A percentile compares a stretch with the other conserved stretches of the same genome.
Evolutionary conservation across 2,329 filamentous ascomycete species (phyloP).

Genomic region (Aureobasidium sp.): DNA sequence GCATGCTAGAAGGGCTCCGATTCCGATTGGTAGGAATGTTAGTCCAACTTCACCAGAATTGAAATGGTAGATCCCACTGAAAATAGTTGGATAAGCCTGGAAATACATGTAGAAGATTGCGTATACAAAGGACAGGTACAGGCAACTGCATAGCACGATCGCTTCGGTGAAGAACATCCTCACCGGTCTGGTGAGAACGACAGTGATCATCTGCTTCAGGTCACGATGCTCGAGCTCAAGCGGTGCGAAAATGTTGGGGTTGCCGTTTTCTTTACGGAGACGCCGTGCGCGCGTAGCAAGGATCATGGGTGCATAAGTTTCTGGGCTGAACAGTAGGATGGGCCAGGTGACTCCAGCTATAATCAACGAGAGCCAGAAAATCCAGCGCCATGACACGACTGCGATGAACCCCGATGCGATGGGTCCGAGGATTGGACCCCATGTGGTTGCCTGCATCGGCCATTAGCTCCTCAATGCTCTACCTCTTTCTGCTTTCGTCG

Average conservation of each 20-base stretch:
- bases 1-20: conserved; percentile 54
- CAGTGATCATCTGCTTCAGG: conserved; percentile 54
- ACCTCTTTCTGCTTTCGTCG: not conserved
- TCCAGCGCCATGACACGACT: conserved; percentile 60
- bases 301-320: conserved; percentile 42
- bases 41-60: conserved; percentile 59
- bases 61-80: conserved; percentile 55
- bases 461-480: not conserved
- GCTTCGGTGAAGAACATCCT: conserved; percentile 69
- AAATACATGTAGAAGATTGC: conserved; percentile 67
- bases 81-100: conserved; percentile 64
- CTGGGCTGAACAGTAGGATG: conserved; percentile 54
- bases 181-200: conserved; percentile 65
- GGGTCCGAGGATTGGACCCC: conserved; percentile 59
- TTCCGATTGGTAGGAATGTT: conserved; percentile 61
- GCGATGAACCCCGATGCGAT: conserved; percentile 58
- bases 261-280: conserved; percentile 51
- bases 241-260: conserved; percentile 49
- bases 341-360: conserved; percentile 57
- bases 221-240: conserved; percentile 56
- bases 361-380: conserved; percentile 64
- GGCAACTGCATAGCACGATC: conserved; percentile 65
- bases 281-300: conserved; percentile 46
- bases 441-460: conserved; percentile 34
- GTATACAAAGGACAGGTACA: conserved; percentile 60